phyloP scores from a whole-genome alignment of 805 yeast species.

The Peterozyma toletana region DNA sequence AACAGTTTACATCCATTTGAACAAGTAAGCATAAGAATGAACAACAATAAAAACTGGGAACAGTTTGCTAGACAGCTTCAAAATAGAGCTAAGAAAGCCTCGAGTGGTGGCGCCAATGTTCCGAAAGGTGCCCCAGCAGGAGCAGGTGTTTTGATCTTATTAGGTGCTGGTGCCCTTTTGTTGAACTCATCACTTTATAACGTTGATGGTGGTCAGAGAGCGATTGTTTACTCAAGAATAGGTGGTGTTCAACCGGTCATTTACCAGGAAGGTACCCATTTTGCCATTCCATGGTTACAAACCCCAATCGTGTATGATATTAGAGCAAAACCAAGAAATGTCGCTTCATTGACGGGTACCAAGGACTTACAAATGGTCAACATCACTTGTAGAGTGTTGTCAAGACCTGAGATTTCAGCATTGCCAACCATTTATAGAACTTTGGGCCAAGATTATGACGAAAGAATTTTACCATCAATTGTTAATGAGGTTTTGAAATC shows the following conservation, averaged over 20 bases:
- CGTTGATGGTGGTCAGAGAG: slow-evolving; percentile 99
- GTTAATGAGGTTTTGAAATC: slow-evolving; percentile 95
- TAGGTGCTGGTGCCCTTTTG: slow-evolving; percentile 51
- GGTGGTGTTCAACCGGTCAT: slow-evolving; percentile 79
- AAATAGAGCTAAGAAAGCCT: slow-evolving; percentile 31
- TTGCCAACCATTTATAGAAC: slow-evolving; percentile 88
- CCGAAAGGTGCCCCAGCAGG: slow-evolving; percentile 59
- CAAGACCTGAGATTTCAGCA: slow-evolving; percentile 74
- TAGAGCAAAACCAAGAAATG: slow-evolving; percentile 94
- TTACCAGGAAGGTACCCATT: slow-evolving; percentile 91
- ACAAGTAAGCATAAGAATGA: not conserved
- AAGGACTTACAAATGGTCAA: slow-evolving; percentile 99
- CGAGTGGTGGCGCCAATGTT: slow-evolving; percentile 22
- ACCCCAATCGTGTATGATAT: slow-evolving; percentile 90
- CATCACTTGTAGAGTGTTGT: slow-evolving; percentile 95
- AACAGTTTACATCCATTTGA: no score
- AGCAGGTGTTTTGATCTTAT: slow-evolving; percentile 47
- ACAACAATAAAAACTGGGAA: slow-evolving; percentile 39
- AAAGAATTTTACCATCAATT: slow-evolving; percentile 94
- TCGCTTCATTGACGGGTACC: slow-evolving; percentile 94
- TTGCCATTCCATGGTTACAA: slow-evolving; percentile 91
- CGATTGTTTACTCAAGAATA: slow-evolving; percentile 84
- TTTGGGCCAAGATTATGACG: slow-evolving; percentile 91
- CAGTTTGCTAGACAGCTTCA: slow-evolving; percentile 44
- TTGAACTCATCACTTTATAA: slow-evolving; percentile 58